A percentile compares a stretch with the other conserved stretches of the same genome.
These are phyloP conservation scores for Bruguiera gymnorhiza DNA, from an alignment of 345 rosid genomes.

Conservation along the genomic window DNA sequence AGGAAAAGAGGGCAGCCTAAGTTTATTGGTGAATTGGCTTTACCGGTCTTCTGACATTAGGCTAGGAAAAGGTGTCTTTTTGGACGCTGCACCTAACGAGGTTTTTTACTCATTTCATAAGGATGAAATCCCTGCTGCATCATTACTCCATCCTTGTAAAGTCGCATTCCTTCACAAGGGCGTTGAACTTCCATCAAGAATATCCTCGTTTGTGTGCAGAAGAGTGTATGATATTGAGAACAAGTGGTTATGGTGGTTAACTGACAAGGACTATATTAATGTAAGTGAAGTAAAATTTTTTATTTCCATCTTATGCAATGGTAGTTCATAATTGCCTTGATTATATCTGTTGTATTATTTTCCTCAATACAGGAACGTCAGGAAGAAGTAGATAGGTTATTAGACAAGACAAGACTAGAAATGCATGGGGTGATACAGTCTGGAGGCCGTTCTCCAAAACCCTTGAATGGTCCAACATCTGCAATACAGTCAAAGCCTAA, in stretches of 20 bases:
- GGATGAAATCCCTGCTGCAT: slow-evolving; percentile 88
- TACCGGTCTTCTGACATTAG: slow-evolving; percentile 77
- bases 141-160: slow-evolving; percentile 91
- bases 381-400: slow-evolving; percentile 71
- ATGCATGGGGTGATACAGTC: slow-evolving; percentile 81
- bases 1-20: slow-evolving; percentile 49
- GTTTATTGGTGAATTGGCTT: slow-evolving; percentile 76
- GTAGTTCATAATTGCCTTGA: neutral
- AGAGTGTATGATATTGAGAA: slow-evolving; percentile 75
- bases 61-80: slow-evolving; percentile 76
- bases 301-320: neutral
- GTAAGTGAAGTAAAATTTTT: slow-evolving; percentile 39
- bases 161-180: slow-evolving; percentile 87
- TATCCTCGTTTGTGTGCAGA: slow-evolving; percentile 77
- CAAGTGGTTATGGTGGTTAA: slow-evolving; percentile 87
- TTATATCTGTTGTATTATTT: slow-evolving; percentile 6
- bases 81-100: slow-evolving; percentile 92
- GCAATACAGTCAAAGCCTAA: slow-evolving; percentile 64
- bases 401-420: slow-evolving; percentile 57
- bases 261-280: slow-evolving; percentile 79
- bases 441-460: slow-evolving; percentile 81
- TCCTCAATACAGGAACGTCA: slow-evolving; percentile 43
- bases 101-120: slow-evolving; percentile 86
- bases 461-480: slow-evolving; percentile 70
- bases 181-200: slow-evolving; percentile 66